These are phyloP conservation scores for Breviolum minutum DNA, from an alignment of 73 alveolate genomes.

Conservation along the genomic window DNA sequence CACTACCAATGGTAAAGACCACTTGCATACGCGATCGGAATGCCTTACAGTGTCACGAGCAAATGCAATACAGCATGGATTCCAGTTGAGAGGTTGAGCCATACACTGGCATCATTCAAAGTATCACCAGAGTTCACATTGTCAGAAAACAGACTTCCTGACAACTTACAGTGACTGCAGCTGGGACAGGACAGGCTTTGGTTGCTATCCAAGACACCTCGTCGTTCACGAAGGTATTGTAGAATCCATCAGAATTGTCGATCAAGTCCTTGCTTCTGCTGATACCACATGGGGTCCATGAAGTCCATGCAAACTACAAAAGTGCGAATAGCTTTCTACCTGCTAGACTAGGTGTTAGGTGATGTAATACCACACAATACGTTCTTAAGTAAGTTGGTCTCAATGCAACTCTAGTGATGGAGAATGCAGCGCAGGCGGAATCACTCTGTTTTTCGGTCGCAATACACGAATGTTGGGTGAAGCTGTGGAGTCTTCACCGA, in stretches of 20 bases:
- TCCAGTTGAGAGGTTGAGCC: no score
- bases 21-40: conserved; percentile 97
- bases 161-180: no score
- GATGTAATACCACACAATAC: background rate
- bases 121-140: background rate
- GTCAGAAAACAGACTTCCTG: no score
- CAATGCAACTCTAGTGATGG: no score
- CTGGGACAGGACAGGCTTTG: no score
- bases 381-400: background rate
- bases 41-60: background rate
- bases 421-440: no score
- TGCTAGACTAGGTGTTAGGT: no score
- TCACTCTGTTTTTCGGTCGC: no score
- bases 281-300: background rate
- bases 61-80: no score
- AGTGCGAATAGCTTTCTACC: background rate
- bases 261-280: conserved; percentile 95
- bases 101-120: no score
- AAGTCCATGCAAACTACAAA: background rate
- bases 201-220: background rate
- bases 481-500: no score
- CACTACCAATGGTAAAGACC: conserved; percentile 96
- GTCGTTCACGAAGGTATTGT: conserved; percentile 96
- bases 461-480: no score
- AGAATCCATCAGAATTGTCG: conserved; percentile 96